Conservation (phyloP, 2,329 filamentous ascomycete species). For the Seiridium unicorne region DNA sequence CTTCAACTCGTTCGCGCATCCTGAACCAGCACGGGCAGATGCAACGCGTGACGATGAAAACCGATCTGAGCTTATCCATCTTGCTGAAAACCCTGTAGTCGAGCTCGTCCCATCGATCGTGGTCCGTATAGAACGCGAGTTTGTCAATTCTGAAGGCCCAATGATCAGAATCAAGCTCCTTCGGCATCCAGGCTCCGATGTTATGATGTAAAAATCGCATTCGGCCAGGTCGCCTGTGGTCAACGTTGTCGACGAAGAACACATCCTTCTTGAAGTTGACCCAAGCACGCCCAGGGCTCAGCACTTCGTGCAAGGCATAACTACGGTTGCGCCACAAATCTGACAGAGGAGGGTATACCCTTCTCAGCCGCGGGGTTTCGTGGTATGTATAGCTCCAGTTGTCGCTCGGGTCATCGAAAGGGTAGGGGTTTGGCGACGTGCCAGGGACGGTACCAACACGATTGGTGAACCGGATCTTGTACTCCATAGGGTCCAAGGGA, state of each 20-base stretch:
- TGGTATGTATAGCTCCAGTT: too few relatives aligned
- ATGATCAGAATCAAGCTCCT: neutral
- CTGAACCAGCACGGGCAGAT: neutral
- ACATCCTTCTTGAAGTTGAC: constrained; percentile 6
- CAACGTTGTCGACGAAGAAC: neutral
- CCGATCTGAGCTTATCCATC: neutral
- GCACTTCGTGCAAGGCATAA: neutral
- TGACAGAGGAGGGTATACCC: neutral
- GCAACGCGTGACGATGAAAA: neutral
- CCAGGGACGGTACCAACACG: neutral
- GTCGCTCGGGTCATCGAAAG: too few relatives aligned
- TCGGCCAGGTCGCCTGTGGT: neutral
- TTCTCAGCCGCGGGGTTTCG: too few relatives aligned
- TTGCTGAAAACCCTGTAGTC: neutral
- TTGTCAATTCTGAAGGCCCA: neutral
- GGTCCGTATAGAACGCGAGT: neutral
- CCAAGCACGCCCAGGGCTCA: neutral
- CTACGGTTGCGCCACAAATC: too few relatives aligned
- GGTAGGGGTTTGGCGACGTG: neutral
- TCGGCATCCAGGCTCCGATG: neutral
- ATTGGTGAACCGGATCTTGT: constrained; percentile 4
- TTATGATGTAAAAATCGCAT: neutral
- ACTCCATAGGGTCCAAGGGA: neutral
- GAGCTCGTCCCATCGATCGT: neutral
- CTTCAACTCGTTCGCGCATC: too few relatives aligned